Base-by-base conservation (phyloP, 768 basidiomycete genomes). In the Collybia mongolica region DNA sequence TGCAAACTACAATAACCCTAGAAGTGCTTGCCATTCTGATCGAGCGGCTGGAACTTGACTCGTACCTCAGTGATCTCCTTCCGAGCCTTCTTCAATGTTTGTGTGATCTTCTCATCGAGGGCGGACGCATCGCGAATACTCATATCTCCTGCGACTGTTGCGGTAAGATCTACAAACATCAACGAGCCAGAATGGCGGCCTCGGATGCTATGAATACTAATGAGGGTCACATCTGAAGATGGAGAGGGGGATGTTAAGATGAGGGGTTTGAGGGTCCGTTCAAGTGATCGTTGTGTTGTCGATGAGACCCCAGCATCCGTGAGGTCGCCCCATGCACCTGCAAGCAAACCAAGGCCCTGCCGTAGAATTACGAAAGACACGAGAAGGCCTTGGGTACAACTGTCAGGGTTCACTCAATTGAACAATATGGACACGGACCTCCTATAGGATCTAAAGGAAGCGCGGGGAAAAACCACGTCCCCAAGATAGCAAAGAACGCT, bases 361-460 rank as follows among this genome's bases (percentile, higher is more conserved):
- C 75, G 77, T 3, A 96, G 71, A 64, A 98, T 94, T 46, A 96
- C 82, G 48, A 88, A 63, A n/a, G 93, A 93, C n/a, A 96, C 92
- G 43, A 94, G 60, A 17, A 97, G 68, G 20, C 93, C 91, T 92
- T 49, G 11, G 7, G 7, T 3, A 20, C 49, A 52, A 23, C 39
- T 29, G 49, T 45, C 15, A 24, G 23, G 48, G 38, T 17, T 19
- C 15, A 15, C 1, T 39, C 17, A 17, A 49, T 40, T 18, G 26
- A 11, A 15, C 37, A 56, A 46, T 23, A 48, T 49, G 44, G 26
- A 56, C 38, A 62, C 79, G 66, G 60, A 84, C 96, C 96, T 55
- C 97, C 97, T 29, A 99, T 77, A 7, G 97, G 95, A 65, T 99
- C 97, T 32, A 98, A 73, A 50, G 97, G 90, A 47, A 91, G 63